phyloP scores from a whole-genome alignment of 75 land plant genomes.

The Cryptomeria japonica region DNA sequence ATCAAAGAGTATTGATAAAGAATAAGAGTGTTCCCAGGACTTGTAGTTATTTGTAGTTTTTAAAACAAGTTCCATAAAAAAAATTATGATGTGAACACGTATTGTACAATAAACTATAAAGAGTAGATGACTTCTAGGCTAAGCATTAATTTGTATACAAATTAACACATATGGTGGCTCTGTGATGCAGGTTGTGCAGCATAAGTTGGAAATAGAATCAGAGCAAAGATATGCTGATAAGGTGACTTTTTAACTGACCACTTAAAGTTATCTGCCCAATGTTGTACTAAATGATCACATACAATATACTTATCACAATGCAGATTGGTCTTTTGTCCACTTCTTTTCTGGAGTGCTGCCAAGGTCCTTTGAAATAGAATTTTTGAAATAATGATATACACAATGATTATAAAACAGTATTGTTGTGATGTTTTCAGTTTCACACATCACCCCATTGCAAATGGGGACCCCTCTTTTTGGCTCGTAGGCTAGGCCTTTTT shows the following conservation, averaged over 20 bases:
- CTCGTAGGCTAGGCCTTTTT: too few species aligned
- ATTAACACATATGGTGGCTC: not conserved
- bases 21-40: not conserved
- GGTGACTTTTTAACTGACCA: not conserved
- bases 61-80: not conserved
- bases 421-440: too few species aligned
- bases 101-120: not conserved
- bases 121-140: not conserved
- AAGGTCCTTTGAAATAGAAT: too few species aligned
- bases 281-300: not conserved
- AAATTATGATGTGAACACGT: not conserved
- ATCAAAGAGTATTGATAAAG: not conserved
- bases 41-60: not conserved
- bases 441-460: too few species aligned
- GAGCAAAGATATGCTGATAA: not conserved
- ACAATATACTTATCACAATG: not conserved
- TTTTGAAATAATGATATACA: too few species aligned
- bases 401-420: not conserved
- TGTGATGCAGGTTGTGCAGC: conserved; percentile 14
- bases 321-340: not conserved
- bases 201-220: conserved; percentile 10
- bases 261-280: not conserved
- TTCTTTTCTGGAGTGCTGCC: not conserved
- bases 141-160: not conserved
- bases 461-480: too few species aligned